These are phyloP conservation scores for Rhizophagus sp. DNA, from an alignment of 192 early-diverging fungal genomes.

Conservation along the genomic window DNA sequence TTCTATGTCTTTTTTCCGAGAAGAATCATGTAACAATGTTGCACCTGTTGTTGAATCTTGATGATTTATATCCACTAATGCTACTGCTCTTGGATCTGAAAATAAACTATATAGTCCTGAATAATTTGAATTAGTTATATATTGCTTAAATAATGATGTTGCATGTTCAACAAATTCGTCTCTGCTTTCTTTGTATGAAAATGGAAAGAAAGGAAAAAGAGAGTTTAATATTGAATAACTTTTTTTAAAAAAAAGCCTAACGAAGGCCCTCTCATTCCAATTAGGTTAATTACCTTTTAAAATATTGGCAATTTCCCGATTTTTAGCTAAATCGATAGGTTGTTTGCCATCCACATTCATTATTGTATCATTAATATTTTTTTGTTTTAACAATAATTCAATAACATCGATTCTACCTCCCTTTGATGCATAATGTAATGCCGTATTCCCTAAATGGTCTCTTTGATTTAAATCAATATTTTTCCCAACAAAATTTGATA, in stretches of 20 bases:
- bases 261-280: background rate
- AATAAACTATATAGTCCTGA: conserved; percentile 46
- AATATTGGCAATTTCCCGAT: conserved; percentile 45
- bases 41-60: conserved; percentile 62
- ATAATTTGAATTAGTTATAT: conserved; percentile 43
- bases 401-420: conserved; percentile 66
- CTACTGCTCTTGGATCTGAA: conserved; percentile 49
- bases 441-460: conserved; percentile 65
- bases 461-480: conserved; percentile 53
- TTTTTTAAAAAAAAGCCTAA: too few relatives aligned
- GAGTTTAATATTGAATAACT: too few relatives aligned
- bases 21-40: conserved; percentile 72
- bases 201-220: background rate
- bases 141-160: conserved; percentile 54
- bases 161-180: conserved; percentile 50
- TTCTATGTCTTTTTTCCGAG: conserved; percentile 57
- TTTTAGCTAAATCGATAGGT: conserved; percentile 56
- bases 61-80: conserved; percentile 69
- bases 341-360: conserved; percentile 64
- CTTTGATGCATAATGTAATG: conserved; percentile 74
- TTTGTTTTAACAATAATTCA: conserved; percentile 62
- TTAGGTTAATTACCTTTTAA: conserved; percentile 49
- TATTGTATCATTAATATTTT: conserved; percentile 66
- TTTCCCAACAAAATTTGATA: conserved; percentile 42
- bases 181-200: conserved; percentile 41